Base-by-base conservation (phyloP, 352 stramenopile species). In the Globisporangium viniferum region DNA sequence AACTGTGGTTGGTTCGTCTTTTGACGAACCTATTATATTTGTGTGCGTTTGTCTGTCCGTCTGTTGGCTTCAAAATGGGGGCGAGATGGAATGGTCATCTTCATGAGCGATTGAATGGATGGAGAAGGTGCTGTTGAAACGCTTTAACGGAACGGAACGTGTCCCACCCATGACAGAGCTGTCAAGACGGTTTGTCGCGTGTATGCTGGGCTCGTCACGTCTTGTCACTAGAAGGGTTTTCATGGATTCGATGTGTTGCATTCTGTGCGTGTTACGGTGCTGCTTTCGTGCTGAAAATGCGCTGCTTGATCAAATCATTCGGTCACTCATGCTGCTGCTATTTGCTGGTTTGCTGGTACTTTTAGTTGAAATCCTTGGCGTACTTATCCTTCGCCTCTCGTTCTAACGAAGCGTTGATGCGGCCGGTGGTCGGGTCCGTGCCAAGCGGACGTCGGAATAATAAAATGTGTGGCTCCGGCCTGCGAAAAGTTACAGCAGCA, bases 401-500 rank as follows among this genome's bases (percentile, higher is more conserved):
- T 71, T 99, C 90, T 65, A 99, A 87, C 65, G 93, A 82, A 2
- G 92, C 75, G 79, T 99, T 96, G 27, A 99, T 88, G 41, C 82
- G 87, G 44, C 97, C 97, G 48, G 94, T 99, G 10, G 97, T 92
- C 31, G 96, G 96, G 86, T 99, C 97, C 20, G 97, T 99, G 63
- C 98, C 98, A 9, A 99, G 82, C 18, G 97, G 96, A 65, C 98
- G 90, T 86, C 97, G 90, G 78, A 99, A 99, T 62, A 99, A 84
- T 76, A 99, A 90, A 85, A 99, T 99, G 78, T 99, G 97, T 56
- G 97, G 98, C 80, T 99, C 98, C 0, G 97, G 97, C 62, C 97
- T 98, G 68, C 35, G 49, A 51, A 39, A 33, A 59, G 36, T 64
- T 8, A 55, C 24, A 41, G 46, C n/a, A 54, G 2, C 31, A 33